phyloP scores from a whole-genome alignment of 2,329 filamentous ascomycete species.

The Pseudogymnoascus sp. region DNA sequence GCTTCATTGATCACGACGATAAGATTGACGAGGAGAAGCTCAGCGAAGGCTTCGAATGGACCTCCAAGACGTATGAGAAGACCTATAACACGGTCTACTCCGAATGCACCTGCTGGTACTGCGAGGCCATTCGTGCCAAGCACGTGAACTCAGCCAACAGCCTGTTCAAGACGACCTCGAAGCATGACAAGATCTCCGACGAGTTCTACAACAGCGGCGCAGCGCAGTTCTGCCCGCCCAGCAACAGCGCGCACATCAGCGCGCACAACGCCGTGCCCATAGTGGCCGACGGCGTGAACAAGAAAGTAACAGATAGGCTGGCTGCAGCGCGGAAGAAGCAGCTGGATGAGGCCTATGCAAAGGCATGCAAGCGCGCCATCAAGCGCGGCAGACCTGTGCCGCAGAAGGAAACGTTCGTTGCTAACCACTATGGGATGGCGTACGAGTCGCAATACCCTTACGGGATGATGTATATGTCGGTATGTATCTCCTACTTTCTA shows the following conservation, averaged over 20 bases:
- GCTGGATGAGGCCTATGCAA: conserved; percentile 50
- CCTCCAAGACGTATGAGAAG: conserved; percentile 61
- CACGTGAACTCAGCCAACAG: conserved; percentile 42
- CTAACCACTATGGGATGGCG: conserved; percentile 33
- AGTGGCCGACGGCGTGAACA: conserved; percentile 16
- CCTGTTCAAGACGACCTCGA: conserved; percentile 37
- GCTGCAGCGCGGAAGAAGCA: conserved; percentile 30
- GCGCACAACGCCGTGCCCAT: conserved; percentile 59
- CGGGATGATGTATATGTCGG: conserved; percentile 2
- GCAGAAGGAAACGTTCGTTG: conserved; percentile 41
- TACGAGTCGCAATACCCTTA: background rate
- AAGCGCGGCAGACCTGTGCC: conserved; percentile 44
- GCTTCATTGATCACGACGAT: conserved; percentile 76
- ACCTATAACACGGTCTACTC: conserved; percentile 60
- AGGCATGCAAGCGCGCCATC: conserved; percentile 42
- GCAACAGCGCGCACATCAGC: conserved; percentile 62
- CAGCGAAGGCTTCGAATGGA: conserved; percentile 63
- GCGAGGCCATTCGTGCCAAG: conserved; percentile 58
- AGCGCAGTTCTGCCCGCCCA: conserved; percentile 44
- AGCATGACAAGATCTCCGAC: conserved; percentile 40
- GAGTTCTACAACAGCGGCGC: conserved; percentile 42
- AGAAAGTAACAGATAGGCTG: conserved; percentile 21
- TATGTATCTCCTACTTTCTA: background rate
- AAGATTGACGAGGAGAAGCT: conserved; percentile 66
- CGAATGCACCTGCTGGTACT: conserved; percentile 79